These are phyloP conservation scores for Puccinia sorghi DNA, from an alignment of 1,284 basidiomycete species.

Conservation along the genomic window DNA sequence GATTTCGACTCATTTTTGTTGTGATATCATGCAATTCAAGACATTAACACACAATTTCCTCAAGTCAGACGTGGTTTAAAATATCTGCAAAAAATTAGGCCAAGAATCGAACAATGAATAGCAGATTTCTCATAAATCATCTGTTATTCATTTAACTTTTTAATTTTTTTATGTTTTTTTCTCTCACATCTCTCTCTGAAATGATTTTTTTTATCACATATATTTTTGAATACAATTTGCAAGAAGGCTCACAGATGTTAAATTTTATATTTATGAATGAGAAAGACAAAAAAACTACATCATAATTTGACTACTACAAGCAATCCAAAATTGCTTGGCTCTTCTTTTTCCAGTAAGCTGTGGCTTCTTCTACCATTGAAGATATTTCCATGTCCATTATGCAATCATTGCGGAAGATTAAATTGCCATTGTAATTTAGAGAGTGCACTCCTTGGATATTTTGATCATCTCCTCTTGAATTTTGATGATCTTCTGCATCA, in stretches of 20 bases:
- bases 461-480: not conserved
- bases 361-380: not conserved
- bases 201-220: no score
- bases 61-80: conserved; percentile 76
- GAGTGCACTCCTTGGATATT: not conserved
- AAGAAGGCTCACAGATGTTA: no score
- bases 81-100: conserved; percentile 97
- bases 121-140: conserved; percentile 67
- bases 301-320: not conserved
- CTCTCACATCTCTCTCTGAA: no score
- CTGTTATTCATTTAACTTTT: conserved; percentile 19
- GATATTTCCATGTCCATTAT: not conserved
- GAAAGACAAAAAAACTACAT: not conserved
- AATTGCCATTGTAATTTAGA: not conserved
- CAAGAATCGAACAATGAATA: no score
- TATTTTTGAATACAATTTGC: no score
- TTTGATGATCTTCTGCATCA: not conserved
- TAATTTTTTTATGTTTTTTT: no score
- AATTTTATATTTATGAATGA: no score
- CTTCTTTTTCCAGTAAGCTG: not conserved
- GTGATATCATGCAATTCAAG: conserved; percentile 72
- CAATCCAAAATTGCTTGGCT: not conserved
- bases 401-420: not conserved
- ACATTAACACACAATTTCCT: conserved; percentile 77
- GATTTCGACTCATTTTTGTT: not conserved